Evolutionary conservation across 352 stramenopile genomes (phyloP).

Genomic region (Phytophthora foliorum): DNA sequence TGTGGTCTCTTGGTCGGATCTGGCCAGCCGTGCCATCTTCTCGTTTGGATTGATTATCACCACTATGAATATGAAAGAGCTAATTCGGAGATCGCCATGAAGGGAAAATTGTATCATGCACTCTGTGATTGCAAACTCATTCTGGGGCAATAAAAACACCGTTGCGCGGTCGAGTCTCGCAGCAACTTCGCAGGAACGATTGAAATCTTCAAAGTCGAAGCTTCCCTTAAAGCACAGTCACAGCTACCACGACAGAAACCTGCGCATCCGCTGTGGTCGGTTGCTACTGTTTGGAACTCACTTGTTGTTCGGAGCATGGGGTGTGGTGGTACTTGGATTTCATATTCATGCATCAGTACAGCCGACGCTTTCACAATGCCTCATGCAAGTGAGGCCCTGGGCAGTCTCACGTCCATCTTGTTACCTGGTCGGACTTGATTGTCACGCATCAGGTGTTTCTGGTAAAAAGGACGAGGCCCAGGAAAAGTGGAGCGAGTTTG

Average conservation of each 20-base stretch:
- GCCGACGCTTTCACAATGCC: constrained; percentile 15
- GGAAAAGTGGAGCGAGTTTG: constrained; percentile 26
- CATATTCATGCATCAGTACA: constrained; percentile 17
- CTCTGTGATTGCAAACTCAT: not conserved
- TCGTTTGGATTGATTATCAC: constrained; percentile 29
- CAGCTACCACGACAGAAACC: not conserved
- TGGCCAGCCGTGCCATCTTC: constrained; percentile 36
- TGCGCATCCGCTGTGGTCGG: not conserved
- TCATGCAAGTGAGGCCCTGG: constrained; percentile 43
- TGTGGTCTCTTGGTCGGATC: constrained; percentile 35
- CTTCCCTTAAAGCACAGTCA: not conserved
- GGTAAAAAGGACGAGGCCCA: constrained; percentile 22
- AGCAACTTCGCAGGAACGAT: not conserved
- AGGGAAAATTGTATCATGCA: not conserved
- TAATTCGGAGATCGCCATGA: constrained; percentile 12
- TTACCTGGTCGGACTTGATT: constrained; percentile 47
- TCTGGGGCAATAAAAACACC: constrained; percentile 1
- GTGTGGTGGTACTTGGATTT: constrained; percentile 12
- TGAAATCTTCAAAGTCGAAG: not conserved
- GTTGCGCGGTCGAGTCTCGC: not conserved
- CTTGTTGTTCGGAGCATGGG: constrained; percentile 11
- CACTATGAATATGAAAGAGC: constrained; percentile 29
- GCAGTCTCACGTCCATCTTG: constrained; percentile 35
- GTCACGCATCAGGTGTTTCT: constrained; percentile 15
- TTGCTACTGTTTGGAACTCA: not conserved